phyloP scores from a whole-genome alignment of 495 filamentous ascomycete genomes.

The Penicillium pulvis region DNA sequence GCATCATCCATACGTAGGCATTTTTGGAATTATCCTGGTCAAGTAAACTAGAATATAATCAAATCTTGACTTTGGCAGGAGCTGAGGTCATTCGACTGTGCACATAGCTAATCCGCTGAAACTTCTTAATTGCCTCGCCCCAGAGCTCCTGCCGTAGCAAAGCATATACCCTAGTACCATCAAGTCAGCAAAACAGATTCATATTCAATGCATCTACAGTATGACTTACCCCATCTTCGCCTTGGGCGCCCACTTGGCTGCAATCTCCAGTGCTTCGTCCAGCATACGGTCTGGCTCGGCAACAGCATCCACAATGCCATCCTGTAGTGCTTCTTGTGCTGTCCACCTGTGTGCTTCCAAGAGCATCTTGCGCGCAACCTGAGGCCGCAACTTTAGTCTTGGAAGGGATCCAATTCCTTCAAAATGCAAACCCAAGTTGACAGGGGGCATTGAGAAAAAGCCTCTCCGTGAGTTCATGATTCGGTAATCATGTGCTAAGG shows the following conservation, averaged over 20 bases:
- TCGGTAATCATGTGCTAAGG: slow-evolving; percentile 52
- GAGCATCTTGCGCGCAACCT: slow-evolving; percentile 53
- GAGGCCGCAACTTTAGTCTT: slow-evolving; percentile 48
- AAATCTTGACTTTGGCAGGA: slow-evolving; percentile 38
- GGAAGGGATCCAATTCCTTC: slow-evolving; percentile 51
- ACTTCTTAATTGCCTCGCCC: slow-evolving; percentile 50
- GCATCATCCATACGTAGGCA: no score
- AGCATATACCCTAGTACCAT: slow-evolving; percentile 40
- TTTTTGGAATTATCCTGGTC: no score
- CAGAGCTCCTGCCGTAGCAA: slow-evolving; percentile 50
- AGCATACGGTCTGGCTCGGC: slow-evolving; percentile 50
- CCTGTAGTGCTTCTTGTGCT: slow-evolving; percentile 46
- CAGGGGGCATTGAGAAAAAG: slow-evolving; percentile 52
- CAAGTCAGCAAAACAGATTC: neutral
- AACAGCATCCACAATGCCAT: slow-evolving; percentile 52
- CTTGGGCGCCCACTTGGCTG: slow-evolving; percentile 44
- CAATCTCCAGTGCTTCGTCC: slow-evolving; percentile 43
- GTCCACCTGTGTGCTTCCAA: slow-evolving; percentile 55
- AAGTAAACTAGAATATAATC: no score
- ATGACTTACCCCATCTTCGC: slow-evolving; percentile 47
- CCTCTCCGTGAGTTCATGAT: slow-evolving; percentile 54
- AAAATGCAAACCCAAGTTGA: slow-evolving; percentile 53
- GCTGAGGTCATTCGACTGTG: slow-evolving; percentile 39
- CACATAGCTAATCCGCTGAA: slow-evolving; percentile 53
- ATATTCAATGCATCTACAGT: neutral